A percentile compares a stretch with the other conserved stretches of the same genome.
phyloP scores from a whole-genome alignment of 2,329 filamentous ascomycete species.

The Fusarium sp. region DNA sequence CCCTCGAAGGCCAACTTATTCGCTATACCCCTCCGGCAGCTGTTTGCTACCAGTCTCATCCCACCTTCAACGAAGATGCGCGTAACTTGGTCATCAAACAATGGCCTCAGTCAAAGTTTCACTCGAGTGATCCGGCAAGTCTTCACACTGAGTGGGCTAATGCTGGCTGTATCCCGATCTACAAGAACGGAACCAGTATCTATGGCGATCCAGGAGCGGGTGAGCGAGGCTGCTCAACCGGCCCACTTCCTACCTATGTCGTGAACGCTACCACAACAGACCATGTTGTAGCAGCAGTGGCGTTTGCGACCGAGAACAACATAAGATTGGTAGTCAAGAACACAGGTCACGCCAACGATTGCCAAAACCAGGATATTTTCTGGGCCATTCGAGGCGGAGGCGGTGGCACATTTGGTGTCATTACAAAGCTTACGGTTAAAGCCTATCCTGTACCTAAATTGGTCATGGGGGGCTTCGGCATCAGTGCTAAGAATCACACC shows the following conservation, averaged over 20 bases:
- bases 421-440: slow-evolving; percentile 3
- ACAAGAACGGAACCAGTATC: slow-evolving; percentile 13
- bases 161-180: not conserved
- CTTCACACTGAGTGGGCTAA: slow-evolving; percentile 4
- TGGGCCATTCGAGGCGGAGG: slow-evolving; percentile 16
- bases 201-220: not conserved
- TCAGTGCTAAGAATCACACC: not conserved
- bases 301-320: not conserved
- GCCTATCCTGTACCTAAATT: not conserved
- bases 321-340: slow-evolving; percentile 5
- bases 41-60: not conserved
- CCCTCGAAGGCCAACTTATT: not conserved
- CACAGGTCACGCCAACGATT: not conserved
- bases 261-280: slow-evolving; percentile 1
- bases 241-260: not conserved
- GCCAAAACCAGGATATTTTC: not conserved
- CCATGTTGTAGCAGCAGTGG: not conserved
- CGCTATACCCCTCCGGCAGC: not conserved
- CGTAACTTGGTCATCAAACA: not conserved
- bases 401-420: slow-evolving; percentile 13
- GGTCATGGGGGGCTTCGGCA: not conserved
- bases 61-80: not conserved
- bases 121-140: not conserved
- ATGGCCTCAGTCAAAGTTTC: not conserved
- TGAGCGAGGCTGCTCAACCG: not conserved